Evolutionary conservation across 1,139 yeast species (phyloP).

Genomic region (Blastobotrys capitulatus): DNA sequence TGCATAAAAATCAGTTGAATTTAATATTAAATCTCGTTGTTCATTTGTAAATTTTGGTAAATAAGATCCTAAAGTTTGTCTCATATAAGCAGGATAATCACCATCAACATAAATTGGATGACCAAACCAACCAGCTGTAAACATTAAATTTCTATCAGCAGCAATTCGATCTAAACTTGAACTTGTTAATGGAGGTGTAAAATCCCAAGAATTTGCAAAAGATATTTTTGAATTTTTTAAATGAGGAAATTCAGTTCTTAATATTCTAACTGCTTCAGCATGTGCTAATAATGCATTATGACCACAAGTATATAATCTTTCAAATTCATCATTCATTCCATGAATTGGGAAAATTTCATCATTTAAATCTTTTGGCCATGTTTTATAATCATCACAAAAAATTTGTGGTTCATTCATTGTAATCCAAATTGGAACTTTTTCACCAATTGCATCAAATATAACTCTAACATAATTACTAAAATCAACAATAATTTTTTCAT

Average conservation of each 20-base stretch:
- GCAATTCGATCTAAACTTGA: slow-evolving; percentile 24
- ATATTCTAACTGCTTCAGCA: slow-evolving; percentile 31
- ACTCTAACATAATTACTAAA: slow-evolving; percentile 35
- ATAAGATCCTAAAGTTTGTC: slow-evolving; percentile 21
- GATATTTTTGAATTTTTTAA: slow-evolving; percentile 24
- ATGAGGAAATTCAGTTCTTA: slow-evolving; percentile 31
- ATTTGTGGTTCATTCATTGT: slow-evolving; percentile 37
- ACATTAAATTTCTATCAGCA: slow-evolving; percentile 30
- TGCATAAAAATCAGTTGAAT: slow-evolving; percentile 35
- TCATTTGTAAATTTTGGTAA: slow-evolving; percentile 30
- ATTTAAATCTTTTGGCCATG: slow-evolving; percentile 22
- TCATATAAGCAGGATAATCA: slow-evolving; percentile 33
- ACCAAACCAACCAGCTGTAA: slow-evolving; percentile 31
- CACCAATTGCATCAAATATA: slow-evolving; percentile 34
- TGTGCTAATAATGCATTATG: slow-evolving; percentile 34
- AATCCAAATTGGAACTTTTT: slow-evolving; percentile 37
- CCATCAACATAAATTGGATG: slow-evolving; percentile 35
- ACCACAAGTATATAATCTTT: slow-evolving; percentile 23
- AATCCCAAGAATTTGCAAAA: slow-evolving; percentile 28
- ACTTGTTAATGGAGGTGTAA: slow-evolving; percentile 22
- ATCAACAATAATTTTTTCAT: slow-evolving; percentile 33
- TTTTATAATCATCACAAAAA: slow-evolving; percentile 21
- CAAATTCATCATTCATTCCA: slow-evolving; percentile 13
- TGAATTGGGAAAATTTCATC: slow-evolving; percentile 23
- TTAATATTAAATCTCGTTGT: slow-evolving; percentile 27